These are phyloP conservation scores for Puccinellia tenuiflora DNA, from an alignment of 176 grass and related monocot species.

Conservation along the genomic window DNA sequence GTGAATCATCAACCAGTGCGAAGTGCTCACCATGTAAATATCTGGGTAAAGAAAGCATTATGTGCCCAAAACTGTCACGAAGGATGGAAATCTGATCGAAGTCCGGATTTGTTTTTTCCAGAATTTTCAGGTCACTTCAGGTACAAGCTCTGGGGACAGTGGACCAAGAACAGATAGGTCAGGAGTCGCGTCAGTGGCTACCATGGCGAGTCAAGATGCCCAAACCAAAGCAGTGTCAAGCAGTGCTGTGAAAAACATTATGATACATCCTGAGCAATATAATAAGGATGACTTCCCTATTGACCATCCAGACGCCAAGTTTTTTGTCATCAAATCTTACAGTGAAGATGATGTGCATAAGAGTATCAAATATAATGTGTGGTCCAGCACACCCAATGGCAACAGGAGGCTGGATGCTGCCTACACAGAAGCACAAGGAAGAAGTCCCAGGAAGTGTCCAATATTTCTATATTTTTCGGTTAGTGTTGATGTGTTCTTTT, in stretches of 20 bases:
- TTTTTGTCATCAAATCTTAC: conserved; percentile 84
- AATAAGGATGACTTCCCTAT: conserved; percentile 49
- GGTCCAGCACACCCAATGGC: conserved; percentile 75
- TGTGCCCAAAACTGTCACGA: background rate
- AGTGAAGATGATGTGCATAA: conserved; percentile 89
- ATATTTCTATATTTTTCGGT: conserved; percentile 83
- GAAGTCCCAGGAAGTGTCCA: conserved; percentile 38
- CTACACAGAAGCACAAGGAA: conserved; percentile 47
- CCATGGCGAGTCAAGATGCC: background rate
- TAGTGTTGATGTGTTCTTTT: conserved; percentile 19
- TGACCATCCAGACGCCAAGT: conserved; percentile 67
- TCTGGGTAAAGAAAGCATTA: background rate
- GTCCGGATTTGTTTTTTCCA: background rate
- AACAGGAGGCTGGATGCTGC: conserved; percentile 64
- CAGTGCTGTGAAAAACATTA: conserved; percentile 26
- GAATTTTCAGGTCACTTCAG: conserved; percentile 23
- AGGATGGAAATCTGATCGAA: conserved; percentile 25
- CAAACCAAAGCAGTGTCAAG: conserved; percentile 29
- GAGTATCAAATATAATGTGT: conserved; percentile 78
- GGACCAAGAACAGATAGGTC: conserved; percentile 35
- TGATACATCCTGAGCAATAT: conserved; percentile 44
- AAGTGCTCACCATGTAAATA: background rate
- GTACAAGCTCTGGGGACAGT: conserved; percentile 14
- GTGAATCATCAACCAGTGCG: background rate
- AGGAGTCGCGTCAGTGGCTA: conserved; percentile 7